Base-by-base conservation (phyloP, 192 early-diverging fungal genomes). In the Thamnidium elegans region DNA sequence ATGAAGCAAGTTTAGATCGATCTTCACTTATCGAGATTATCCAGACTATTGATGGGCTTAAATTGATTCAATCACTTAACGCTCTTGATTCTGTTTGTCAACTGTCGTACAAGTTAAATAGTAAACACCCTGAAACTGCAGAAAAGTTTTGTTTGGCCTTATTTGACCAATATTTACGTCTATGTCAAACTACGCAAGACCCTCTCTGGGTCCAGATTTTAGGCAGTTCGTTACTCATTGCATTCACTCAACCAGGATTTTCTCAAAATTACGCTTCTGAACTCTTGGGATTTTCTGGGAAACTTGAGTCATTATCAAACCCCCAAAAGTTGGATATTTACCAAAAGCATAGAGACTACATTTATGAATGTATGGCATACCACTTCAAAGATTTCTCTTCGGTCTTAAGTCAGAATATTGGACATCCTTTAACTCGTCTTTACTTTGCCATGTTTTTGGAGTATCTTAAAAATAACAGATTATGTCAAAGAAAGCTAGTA, bases 341-440 rank as follows among this genome's bases (percentile, higher is more conserved):
- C 32, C 62, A 53, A 15, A 63, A 63, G 34, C 51, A 42, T 9
- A 53, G 21, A 7, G 20, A 39, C 21, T 53, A 52, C 31, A 45
- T 70, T 2, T 58, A 75, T 30, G 19, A 64, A 1, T 70, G 66
- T 19, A 53, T 70, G 19, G 47, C 60, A 34, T 55, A 44, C 13
- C 26, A 75, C 30, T 67, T 75, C 48, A 34, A 62, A 30, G 39
- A 45, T 21, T 60, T 67, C 34, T n/a, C 58, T 2, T 21, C 30
- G 10, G 44, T 15, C 0, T 11, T 73, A 8, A 44, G 60, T 9
- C 14, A 44, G 6, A 20, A 58, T 9, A 17, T 75, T 13, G 13
- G 44, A 2, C 39, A 59, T 8, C 19, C 58, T 5, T 45, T 47
- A 32, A 34, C 19, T 0, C 32, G 62, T 31, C 36, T 62, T 20